Evolutionary conservation across 768 basidiomycete species (phyloP), one percentile per base, ranked within the genome.

Genomic region (Podaxis pistillaris): DNA sequence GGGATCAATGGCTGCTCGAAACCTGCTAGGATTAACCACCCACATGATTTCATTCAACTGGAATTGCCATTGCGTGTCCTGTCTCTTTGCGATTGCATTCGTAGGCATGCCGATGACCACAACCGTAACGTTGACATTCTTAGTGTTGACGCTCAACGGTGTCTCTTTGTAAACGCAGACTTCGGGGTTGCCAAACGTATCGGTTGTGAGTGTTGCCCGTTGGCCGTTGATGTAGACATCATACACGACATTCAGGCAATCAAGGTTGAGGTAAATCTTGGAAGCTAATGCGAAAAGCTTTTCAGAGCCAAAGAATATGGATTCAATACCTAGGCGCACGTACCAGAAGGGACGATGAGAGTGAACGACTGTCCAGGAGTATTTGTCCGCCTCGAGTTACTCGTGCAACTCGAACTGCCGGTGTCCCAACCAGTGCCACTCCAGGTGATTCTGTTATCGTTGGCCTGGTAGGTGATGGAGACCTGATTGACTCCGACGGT

Each of bases 41-140:
- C 33, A 60, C 60, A 41, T 24, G 22, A 60, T 24, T n/a, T 60
- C 60, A 9, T 60, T 60, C 52, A 60, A 19, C 38, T 60, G 60
- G 60, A 61, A 61, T 8, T 19, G 26, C 53, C 53, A 61, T 15
- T 41, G 37, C 9, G 19, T 12, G 30, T 28, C 22, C 46, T 61
- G 60, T 51, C 60, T 61, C 30, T 46, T 61, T 9, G 22, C 12
- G 13, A 50, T 51, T 19, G 12, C 26, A 36, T 28, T 60, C 28
- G 12, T 9, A 15, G 41, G 41, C 6, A 26, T 9, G 17, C 60
- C 60, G 26, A 55, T n/a, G 40, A 61, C 52, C 13, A 61, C 60
- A 22, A 61, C 60, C 5, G 60, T 61, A n/a, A 61, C n/a, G 33
- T 61, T 61, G 52, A 61, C 40, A 47, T 61, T 61, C 19, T 26